phyloP scores from a whole-genome alignment of 2,329 filamentous ascomycete species.

The Blastomyces parvus region DNA sequence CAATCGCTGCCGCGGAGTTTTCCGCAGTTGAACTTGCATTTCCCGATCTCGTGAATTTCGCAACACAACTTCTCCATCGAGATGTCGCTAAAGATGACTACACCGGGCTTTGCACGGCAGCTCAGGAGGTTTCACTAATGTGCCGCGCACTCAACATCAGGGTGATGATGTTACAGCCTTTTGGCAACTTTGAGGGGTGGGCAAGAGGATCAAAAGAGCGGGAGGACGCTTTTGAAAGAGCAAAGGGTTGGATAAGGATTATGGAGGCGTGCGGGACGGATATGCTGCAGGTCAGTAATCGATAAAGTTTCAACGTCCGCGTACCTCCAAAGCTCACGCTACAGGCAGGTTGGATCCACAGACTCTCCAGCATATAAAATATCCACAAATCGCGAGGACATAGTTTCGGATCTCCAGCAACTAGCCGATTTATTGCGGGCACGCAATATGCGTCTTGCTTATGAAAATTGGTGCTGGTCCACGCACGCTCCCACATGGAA shows the following conservation, averaged over 20 bases:
- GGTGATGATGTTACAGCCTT: constrained; percentile 66
- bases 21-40: constrained; percentile 64
- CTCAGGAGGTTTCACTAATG: constrained; percentile 45
- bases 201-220: constrained; percentile 47
- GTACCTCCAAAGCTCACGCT: not conserved
- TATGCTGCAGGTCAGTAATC: constrained; percentile 54
- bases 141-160: constrained; percentile 47
- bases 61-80: constrained; percentile 41
- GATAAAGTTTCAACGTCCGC: not conserved
- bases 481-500: constrained; percentile 60
- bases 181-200: constrained; percentile 71
- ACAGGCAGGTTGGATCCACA: constrained; percentile 49
- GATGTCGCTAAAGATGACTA: constrained; percentile 52
- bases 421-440: constrained; percentile 53
- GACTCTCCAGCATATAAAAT: constrained; percentile 51
- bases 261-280: constrained; percentile 62
- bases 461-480: constrained; percentile 78
- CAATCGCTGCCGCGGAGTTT: constrained; percentile 39
- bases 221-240: constrained; percentile 53
- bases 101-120: constrained; percentile 47
- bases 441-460: constrained; percentile 54
- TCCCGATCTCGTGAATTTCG: constrained; percentile 60
- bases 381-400: constrained; percentile 39
- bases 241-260: constrained; percentile 57
- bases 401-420: constrained; percentile 53